phyloP scores from a whole-genome alignment of 306 rosid species.

The Betula pendula region DNA sequence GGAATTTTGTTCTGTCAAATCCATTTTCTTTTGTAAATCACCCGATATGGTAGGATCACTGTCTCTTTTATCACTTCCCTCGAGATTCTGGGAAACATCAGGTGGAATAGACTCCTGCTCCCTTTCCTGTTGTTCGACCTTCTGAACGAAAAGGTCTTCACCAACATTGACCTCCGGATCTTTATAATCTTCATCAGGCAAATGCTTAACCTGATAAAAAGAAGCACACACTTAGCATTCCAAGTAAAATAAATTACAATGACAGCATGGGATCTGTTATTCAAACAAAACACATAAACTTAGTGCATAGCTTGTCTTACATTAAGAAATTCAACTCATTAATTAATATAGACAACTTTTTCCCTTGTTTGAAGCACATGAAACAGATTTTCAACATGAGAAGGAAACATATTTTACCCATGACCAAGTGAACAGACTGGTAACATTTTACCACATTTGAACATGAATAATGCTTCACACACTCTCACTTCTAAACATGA shows the following conservation, averaged over 20 bases:
- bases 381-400: background rate
- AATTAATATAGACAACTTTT: background rate
- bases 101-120: slow-evolving; percentile 30
- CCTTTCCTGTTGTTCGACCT: slow-evolving; percentile 42
- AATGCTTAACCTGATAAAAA: slow-evolving; percentile 45
- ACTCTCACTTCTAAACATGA: too few species aligned
- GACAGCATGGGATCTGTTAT: background rate
- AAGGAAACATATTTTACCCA: background rate
- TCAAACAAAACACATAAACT: background rate
- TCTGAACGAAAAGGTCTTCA: slow-evolving; percentile 40
- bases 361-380: background rate
- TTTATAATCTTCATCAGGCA: slow-evolving; percentile 38
- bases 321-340: slow-evolving; percentile 8
- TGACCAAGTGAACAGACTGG: slow-evolving; percentile 20
- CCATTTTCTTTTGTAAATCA: slow-evolving; percentile 40
- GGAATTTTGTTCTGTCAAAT: slow-evolving; percentile 40
- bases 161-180: slow-evolving; percentile 33
- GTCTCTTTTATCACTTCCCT: slow-evolving; percentile 43
- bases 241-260: background rate
- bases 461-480: too few species aligned
- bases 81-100: slow-evolving; percentile 35
- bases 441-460: slow-evolving; percentile 5
- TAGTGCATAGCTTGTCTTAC: slow-evolving; percentile 6
- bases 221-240: slow-evolving; percentile 24
- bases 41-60: slow-evolving; percentile 28